These are phyloP conservation scores for Saitoella complicata DNA, from an alignment of 805 yeast genomes.

Conservation along the genomic window DNA sequence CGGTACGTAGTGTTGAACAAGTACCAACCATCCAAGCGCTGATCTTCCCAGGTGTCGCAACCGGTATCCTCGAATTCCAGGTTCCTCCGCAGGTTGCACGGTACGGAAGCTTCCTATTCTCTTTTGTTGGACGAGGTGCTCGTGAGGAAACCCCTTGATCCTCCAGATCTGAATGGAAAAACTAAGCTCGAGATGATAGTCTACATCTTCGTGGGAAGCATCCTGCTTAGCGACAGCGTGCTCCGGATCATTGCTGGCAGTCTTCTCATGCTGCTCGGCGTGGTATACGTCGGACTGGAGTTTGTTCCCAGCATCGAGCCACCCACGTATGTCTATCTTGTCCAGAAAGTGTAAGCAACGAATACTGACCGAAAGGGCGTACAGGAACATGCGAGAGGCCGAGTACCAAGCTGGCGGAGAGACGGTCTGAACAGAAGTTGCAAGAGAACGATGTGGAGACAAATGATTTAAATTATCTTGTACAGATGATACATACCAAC, in stretches of 20 bases:
- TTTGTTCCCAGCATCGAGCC: constrained; percentile 59
- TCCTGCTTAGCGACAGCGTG: constrained; percentile 35
- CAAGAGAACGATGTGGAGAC: too few species aligned
- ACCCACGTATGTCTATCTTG: constrained; percentile 30
- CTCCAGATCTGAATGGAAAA: neutral
- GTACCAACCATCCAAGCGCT: constrained; percentile 7
- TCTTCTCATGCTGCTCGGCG: constrained; percentile 43
- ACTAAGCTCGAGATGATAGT: constrained; percentile 19
- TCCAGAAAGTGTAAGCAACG: too few species aligned
- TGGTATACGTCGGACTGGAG: constrained; percentile 44
- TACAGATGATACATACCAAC: too few species aligned
- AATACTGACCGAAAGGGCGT: too few species aligned
- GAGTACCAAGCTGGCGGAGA: too few species aligned
- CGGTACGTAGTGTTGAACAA: constrained; percentile 12
- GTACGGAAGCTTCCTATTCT: constrained; percentile 38
- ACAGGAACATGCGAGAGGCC: too few species aligned
- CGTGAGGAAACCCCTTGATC: constrained; percentile 26
- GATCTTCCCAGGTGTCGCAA: neutral
- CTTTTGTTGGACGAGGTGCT: constrained; percentile 59
- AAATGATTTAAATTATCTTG: too few species aligned
- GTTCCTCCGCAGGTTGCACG: constrained; percentile 34
- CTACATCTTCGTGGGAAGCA: constrained; percentile 34
- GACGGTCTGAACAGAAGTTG: too few species aligned
- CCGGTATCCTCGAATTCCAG: constrained; percentile 24
- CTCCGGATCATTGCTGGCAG: constrained; percentile 44